Evolutionary conservation across 352 stramenopile species (phyloP), one percentile per base, ranked within the genome.

Genomic region (Globisporangium spinosum): DNA sequence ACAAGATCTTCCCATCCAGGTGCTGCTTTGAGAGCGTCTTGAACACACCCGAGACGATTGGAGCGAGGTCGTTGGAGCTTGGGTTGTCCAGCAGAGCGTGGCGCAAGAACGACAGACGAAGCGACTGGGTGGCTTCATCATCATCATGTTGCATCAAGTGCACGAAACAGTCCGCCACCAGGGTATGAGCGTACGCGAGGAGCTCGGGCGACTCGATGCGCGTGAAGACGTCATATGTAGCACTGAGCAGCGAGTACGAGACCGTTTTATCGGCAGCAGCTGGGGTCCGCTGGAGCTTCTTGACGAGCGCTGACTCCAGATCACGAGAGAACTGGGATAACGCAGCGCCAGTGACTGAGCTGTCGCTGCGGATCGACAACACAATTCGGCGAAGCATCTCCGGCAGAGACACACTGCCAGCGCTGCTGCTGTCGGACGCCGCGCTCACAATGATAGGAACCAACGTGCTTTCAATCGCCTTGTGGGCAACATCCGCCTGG

Each of bases 361-460:
- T 54, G 29, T 65, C 49, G 20, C 38, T 62, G 47, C 58, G 55
- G 17, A 72, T 61, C 25, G 68, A 27, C 23, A 72, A 38, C 38
- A 65, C 49, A 34, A 72, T 65, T 27, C 62, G 43, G 43, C 62
- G 68, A 22, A 72, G 62, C 57, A 72, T 25, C 45, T 60, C 56
- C 0, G 55, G 45, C 32, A 66, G 45, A 27, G 56, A 68, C n/a
- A 71, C 54, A 3, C 57, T 53, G 32, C 6, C 13, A 6, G 38
- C 38, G 4, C 9, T 40, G 17, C 17, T 29, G 10, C 23, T 61
- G 3, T 25, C 23, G 2, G 23, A 45, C 8, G 38, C 70, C 54
- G 69, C 79, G 65, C 60, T 57, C 7, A 78, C 45, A 1, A 87
- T 49, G 34, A 85, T 69, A 10, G 77, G 71, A 17, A 79, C 70